These are phyloP conservation scores for Candolleomyces aberdarensis DNA, from an alignment of 768 basidiomycete genomes.

Conservation along the genomic window DNA sequence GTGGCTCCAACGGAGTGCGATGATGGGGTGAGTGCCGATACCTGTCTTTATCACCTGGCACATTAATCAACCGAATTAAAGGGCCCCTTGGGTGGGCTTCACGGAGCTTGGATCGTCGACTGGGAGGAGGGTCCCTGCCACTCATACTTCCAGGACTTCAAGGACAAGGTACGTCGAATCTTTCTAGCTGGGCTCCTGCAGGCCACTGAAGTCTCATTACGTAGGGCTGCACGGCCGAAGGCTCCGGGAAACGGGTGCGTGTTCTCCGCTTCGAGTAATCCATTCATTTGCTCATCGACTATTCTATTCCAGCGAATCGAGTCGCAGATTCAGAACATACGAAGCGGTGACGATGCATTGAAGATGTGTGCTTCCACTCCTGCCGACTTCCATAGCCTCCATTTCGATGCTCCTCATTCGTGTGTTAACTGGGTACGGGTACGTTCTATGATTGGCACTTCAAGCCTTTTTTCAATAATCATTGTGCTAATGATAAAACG, in stretches of 20 bases:
- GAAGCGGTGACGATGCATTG: neutral
- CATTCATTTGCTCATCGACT: too few relatives aligned
- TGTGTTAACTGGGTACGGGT: neutral
- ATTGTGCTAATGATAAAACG: too few relatives aligned
- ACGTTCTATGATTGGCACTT: too few relatives aligned
- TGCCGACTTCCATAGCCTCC: neutral
- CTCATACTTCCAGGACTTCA: neutral
- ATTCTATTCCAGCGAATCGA: neutral
- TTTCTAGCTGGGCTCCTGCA: too few relatives aligned
- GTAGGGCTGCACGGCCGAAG: conserved; percentile 1
- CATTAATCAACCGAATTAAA: neutral
- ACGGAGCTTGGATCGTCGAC: neutral
- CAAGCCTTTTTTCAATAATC: too few relatives aligned
- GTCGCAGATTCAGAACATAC: neutral
- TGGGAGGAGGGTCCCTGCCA: neutral
- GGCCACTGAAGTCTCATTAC: neutral
- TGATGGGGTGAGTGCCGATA: neutral
- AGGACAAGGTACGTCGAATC: neutral
- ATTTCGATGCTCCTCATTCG: neutral
- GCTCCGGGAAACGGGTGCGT: neutral
- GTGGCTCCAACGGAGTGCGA: neutral
- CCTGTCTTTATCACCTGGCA: too few relatives aligned
- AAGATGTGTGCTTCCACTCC: neutral
- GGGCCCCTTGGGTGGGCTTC: neutral
- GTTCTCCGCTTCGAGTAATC: neutral